phyloP scores from a whole-genome alignment of 805 yeast species.

The Hagleromyces aurorensis region DNA sequence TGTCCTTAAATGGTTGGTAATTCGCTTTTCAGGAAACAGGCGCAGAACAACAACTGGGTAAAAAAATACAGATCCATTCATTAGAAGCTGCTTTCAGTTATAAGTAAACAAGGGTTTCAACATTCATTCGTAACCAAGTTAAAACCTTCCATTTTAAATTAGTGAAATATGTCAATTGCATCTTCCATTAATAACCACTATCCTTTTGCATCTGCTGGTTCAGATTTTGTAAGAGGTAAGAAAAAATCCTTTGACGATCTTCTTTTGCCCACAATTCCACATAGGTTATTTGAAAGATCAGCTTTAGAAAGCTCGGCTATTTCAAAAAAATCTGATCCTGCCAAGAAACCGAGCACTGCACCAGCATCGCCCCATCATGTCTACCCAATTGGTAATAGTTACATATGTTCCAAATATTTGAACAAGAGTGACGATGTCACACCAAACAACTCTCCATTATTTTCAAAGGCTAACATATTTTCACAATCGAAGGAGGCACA shows the following conservation, averaged over 20 bases:
- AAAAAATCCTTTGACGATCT: constrained; percentile 20
- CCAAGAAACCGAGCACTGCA: constrained; percentile 25
- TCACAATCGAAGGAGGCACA: constrained; percentile 1
- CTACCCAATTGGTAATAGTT: constrained; percentile 1
- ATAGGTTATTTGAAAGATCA: constrained; percentile 8
- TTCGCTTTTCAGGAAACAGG: no score
- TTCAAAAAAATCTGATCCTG: constrained; percentile 5
- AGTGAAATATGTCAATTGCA: no score
- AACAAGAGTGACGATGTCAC: constrained; percentile 10
- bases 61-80: no score
- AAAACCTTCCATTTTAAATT: no score
- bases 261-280: constrained; percentile 12
- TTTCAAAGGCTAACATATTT: constrained; percentile 8
- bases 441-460: constrained; percentile 23
- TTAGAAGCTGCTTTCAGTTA: no score
- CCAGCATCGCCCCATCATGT: constrained; percentile 26
- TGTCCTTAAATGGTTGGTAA: no score
- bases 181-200: no score
- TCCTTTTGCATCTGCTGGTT: constrained; percentile 11
- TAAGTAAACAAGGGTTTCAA: no score
- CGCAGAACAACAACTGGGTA: no score
- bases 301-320: constrained; percentile 3
- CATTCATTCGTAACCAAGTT: no score
- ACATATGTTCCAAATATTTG: constrained; percentile 1
- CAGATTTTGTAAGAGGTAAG: constrained; percentile 10